phyloP scores from a whole-genome alignment of 805 yeast species.

The Zygosaccharomyces kombuchaensis region DNA sequence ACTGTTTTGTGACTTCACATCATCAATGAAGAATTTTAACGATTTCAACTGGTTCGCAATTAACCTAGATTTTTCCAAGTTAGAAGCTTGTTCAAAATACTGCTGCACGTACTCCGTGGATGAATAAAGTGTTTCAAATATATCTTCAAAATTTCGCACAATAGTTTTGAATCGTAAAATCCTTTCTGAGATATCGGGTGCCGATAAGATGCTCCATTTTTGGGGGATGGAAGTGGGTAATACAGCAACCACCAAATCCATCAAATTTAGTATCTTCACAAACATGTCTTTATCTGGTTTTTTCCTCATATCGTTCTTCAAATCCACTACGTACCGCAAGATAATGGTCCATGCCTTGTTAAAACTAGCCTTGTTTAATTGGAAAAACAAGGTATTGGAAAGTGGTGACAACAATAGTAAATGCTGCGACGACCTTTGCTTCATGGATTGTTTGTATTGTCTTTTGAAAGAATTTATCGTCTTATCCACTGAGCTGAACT shows the following conservation, averaged over 20 bases:
- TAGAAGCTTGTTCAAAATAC: slow-evolving; percentile 48
- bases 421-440: slow-evolving; percentile 9
- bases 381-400: slow-evolving; percentile 53
- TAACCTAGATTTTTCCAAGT: slow-evolving; percentile 48
- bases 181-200: slow-evolving; percentile 36
- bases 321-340: slow-evolving; percentile 19
- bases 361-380: slow-evolving; percentile 46
- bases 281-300: slow-evolving; percentile 14
- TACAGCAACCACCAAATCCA: slow-evolving; percentile 48
- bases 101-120: slow-evolving; percentile 39
- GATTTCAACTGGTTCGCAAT: slow-evolving; percentile 54
- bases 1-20: slow-evolving; percentile 36
- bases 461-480: slow-evolving; percentile 37
- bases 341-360: slow-evolving; percentile 39
- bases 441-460: slow-evolving; percentile 26
- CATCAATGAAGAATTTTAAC: slow-evolving; percentile 46
- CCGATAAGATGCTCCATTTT: slow-evolving; percentile 39
- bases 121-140: slow-evolving; percentile 39
- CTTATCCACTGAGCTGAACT: slow-evolving; percentile 14
- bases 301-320: slow-evolving; percentile 20
- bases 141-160: slow-evolving; percentile 35
- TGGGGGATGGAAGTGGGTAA: slow-evolving; percentile 46
- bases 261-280: slow-evolving; percentile 26
- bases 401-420: slow-evolving; percentile 54
- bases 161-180: slow-evolving; percentile 32